Conservation (phyloP, 176 grass and related monocot genomes). For the Themeda triandra region DNA sequence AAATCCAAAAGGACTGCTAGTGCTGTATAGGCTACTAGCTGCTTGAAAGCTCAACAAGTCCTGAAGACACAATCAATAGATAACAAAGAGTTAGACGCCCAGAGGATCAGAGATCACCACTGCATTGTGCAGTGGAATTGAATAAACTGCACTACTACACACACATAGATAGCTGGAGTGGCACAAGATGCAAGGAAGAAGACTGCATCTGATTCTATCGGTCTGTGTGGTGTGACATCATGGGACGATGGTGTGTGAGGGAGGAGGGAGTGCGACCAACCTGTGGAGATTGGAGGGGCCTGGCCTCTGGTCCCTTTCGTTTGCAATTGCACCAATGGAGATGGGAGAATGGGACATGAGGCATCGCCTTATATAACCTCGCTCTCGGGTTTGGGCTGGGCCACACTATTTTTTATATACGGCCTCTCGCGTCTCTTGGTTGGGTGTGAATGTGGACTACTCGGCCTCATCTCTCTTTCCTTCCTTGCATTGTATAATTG, state of each 20-base stretch:
- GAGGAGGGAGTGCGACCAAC: conserved; percentile 25
- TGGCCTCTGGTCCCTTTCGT: conserved; percentile 51
- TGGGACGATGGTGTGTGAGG: neutral
- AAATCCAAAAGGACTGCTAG: conserved; percentile 27
- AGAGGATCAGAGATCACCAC: neutral
- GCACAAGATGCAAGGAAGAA: conserved; percentile 15
- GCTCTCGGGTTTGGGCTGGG: neutral
- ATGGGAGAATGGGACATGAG: neutral
- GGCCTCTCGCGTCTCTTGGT: neutral
- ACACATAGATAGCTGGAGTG: neutral
- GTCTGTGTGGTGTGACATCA: neutral
- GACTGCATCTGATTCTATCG: neutral
- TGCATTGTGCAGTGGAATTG: neutral
- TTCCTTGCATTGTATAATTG: neutral
- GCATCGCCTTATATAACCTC: conserved; percentile 46
- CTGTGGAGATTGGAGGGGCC: conserved; percentile 35
- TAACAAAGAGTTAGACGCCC: neutral
- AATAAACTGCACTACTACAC: neutral
- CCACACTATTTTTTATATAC: conserved; percentile 4
- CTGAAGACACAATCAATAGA: too few species aligned
- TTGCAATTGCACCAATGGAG: conserved; percentile 34
- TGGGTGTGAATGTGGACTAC: conserved; percentile 39
- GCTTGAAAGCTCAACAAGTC: conserved; percentile 1
- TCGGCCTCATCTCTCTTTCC: neutral
- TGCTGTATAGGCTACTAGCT: neutral